A percentile compares a stretch with the other conserved stretches of the same genome.
Evolutionary conservation across 1,284 basidiomycete species (phyloP).

Genomic region (Fomitopsis palustris): DNA sequence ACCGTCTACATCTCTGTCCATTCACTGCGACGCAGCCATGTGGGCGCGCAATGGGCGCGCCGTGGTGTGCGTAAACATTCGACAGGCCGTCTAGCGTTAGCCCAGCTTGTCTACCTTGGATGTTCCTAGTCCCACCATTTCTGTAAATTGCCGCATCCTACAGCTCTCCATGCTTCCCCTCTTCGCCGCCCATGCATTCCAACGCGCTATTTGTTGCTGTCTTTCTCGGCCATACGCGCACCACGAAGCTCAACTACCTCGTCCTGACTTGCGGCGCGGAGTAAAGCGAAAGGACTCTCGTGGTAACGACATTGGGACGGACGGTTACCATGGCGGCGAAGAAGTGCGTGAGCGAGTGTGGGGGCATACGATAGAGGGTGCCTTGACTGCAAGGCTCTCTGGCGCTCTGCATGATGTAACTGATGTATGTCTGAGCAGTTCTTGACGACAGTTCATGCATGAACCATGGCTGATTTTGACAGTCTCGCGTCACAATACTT

Average conservation of each 20-base stretch:
- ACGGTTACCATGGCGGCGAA: conserved; percentile 35
- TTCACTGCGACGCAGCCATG: too few species aligned
- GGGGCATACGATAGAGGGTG: conserved; percentile 40
- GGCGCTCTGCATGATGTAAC: background rate
- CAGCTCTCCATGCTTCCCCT: conserved; percentile 15
- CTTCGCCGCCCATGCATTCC: conserved; percentile 4
- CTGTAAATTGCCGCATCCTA: background rate
- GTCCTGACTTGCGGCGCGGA: conserved; percentile 24
- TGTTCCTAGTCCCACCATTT: background rate
- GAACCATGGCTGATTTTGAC: too few species aligned
- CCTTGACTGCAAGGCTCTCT: background rate
- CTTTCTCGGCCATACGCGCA: conserved; percentile 27
- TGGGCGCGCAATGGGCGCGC: too few species aligned
- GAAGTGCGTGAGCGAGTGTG: conserved; percentile 39
- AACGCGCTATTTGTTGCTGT: conserved; percentile 24
- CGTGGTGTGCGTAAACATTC: too few species aligned
- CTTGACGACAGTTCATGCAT: too few species aligned
- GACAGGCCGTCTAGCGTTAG: background rate
- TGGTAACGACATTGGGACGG: conserved; percentile 38
- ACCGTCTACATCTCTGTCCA: too few species aligned
- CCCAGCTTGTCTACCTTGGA: background rate
- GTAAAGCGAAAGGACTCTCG: conserved; percentile 32
- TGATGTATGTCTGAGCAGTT: too few species aligned
- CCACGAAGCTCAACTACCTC: conserved; percentile 34
- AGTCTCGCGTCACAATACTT: too few species aligned